Evolutionary conservation across 1,284 basidiomycete genomes (phyloP).

Genomic region (Cutaneotrichosporon sp.): DNA sequence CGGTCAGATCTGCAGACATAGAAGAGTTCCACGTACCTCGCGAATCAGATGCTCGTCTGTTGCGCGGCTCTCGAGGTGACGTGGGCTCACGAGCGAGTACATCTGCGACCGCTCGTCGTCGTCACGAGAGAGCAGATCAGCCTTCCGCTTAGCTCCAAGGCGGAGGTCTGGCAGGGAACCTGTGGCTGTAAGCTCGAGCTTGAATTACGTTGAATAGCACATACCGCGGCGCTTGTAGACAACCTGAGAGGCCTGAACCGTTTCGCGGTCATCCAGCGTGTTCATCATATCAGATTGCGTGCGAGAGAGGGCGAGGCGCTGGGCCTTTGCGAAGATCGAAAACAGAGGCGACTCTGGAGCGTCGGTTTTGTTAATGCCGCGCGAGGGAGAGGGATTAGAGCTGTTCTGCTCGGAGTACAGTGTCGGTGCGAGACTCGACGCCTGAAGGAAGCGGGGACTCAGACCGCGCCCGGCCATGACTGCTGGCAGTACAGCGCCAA

Average conservation of each 20-base stretch:
- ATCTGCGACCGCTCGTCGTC: background rate
- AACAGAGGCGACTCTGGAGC: background rate
- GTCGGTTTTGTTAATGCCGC: background rate
- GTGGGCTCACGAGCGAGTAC: background rate
- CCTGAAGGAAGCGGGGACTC: background rate
- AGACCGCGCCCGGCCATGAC: background rate
- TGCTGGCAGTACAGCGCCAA: slow-evolving; percentile 13
- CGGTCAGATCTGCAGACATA: background rate
- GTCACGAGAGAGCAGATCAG: background rate
- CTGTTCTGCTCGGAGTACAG: background rate
- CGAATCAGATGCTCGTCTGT: background rate
- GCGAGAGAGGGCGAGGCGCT: background rate
- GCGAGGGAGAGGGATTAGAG: background rate
- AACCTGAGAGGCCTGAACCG: background rate
- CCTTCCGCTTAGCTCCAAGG: background rate
- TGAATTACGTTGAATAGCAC: background rate
- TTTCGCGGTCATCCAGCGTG: background rate
- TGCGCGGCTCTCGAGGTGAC: background rate
- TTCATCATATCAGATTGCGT: background rate
- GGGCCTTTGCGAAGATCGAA: background rate
- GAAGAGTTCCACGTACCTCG: background rate
- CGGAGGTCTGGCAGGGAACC: background rate
- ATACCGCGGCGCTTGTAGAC: slow-evolving; percentile 9
- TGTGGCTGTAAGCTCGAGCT: background rate
- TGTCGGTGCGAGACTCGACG: background rate